Percentiles rank a stretch among this genome's conserved stretches.
Conservation (phyloP, 495 filamentous ascomycete genomes). For the Trichoderma erinaceum region DNA sequence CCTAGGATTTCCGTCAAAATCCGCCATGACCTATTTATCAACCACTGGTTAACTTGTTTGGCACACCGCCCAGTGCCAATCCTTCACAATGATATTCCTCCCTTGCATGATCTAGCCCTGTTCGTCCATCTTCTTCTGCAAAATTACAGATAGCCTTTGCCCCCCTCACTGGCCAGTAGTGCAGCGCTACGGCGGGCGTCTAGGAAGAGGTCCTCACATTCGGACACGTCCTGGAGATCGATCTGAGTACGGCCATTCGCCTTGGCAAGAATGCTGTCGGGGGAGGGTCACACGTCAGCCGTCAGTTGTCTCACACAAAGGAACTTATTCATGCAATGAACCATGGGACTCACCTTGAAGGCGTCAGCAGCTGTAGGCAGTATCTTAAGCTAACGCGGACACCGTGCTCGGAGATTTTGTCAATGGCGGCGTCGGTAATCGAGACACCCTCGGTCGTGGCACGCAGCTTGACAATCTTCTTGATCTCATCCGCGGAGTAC, state of each 20-base stretch:
- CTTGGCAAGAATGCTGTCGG: conserved; percentile 46
- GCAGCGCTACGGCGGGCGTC: conserved; percentile 79
- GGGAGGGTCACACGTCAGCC: background rate
- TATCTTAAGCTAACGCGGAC: conserved; percentile 84
- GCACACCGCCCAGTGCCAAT: conserved; percentile 5
- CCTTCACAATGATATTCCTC: background rate
- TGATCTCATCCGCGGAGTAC: conserved; percentile 80
- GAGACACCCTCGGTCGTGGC: conserved; percentile 72
- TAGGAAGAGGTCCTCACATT: conserved; percentile 84
- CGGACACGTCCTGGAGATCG: conserved; percentile 74
- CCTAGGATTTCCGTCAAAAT: background rate
- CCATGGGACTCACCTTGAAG: conserved; percentile 50
- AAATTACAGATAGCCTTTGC: conserved; percentile 30
- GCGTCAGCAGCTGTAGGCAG: conserved; percentile 86
- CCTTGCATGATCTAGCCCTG: conserved; percentile 1
- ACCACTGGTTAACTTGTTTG: background rate
- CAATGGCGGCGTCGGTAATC: conserved; percentile 74
- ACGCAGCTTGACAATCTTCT: conserved; percentile 77
- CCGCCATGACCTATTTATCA: background rate
- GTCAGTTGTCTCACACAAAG: background rate
- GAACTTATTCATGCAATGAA: background rate
- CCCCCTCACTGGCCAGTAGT: conserved; percentile 58
- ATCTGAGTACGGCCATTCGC: conserved; percentile 68
- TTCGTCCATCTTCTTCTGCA: background rate
- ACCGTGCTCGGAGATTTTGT: conserved; percentile 78